Percentiles rank a stretch among this genome's conserved stretches.
Evolutionary conservation across 495 filamentous ascomycete species (phyloP).

Genomic region (Aspergillus taichungensis): DNA sequence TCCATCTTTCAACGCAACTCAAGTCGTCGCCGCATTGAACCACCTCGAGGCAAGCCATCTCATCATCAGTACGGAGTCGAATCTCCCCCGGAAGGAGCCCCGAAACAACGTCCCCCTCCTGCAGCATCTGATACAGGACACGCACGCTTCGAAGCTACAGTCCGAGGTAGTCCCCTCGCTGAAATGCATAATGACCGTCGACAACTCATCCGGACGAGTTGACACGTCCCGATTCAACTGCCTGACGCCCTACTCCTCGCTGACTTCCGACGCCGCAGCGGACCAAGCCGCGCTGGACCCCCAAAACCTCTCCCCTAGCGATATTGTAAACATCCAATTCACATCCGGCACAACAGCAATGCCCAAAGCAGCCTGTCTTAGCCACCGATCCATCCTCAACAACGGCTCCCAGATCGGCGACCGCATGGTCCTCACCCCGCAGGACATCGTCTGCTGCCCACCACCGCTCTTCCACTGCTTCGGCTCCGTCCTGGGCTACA

Average conservation of each 20-base stretch:
- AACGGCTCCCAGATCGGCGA: conserved; percentile 77
- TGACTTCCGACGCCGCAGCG: conserved; percentile 38
- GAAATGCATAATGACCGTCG: conserved; percentile 61
- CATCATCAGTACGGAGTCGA: conserved; percentile 77
- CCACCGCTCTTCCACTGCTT: conserved; percentile 93
- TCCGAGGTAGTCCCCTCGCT: conserved; percentile 63
- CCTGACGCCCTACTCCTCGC: conserved; percentile 44
- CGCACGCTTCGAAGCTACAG: conserved; percentile 43
- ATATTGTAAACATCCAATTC: conserved; percentile 93
- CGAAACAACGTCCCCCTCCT: conserved; percentile 69
- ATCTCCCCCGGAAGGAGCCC: conserved; percentile 71
- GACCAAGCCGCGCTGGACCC: conserved; percentile 33
- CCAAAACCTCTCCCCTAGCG: conserved; percentile 49
- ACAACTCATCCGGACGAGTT: conserved; percentile 64
- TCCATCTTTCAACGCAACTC: conserved; percentile 74
- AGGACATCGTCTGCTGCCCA: conserved; percentile 74
- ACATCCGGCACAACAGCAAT: conserved; percentile 85
- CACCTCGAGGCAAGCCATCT: conserved; percentile 71
- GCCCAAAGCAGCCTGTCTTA: conserved; percentile 89
- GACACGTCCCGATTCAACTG: conserved; percentile 36
- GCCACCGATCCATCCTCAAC: conserved; percentile 79
- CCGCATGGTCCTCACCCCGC: conserved; percentile 65
- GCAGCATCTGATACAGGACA: conserved; percentile 51
- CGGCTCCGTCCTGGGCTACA: conserved; percentile 82
- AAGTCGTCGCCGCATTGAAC: conserved; percentile 67